These are phyloP conservation scores for Fistulifera pelliculosa DNA, from an alignment of 108 stramenopile genomes.

Conservation along the genomic window DNA sequence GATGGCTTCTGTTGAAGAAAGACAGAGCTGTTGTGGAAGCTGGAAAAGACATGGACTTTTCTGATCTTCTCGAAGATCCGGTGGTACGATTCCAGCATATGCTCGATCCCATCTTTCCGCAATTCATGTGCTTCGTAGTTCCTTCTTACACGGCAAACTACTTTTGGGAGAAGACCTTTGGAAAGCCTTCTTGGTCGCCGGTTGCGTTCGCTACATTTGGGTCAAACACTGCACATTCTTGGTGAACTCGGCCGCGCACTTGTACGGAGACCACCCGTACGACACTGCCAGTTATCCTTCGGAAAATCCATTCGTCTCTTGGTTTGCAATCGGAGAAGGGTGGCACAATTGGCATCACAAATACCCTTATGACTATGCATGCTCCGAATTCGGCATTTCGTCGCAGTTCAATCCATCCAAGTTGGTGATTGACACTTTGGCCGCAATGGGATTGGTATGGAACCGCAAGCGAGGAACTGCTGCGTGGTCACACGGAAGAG, in stretches of 20 bases:
- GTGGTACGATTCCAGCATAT: constrained; percentile 89
- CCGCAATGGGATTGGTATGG: constrained; percentile 83
- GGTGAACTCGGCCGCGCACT: constrained; percentile 98
- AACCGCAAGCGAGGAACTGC: constrained; percentile 87
- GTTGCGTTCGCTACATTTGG: constrained; percentile 81
- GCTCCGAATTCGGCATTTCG: constrained; percentile 91
- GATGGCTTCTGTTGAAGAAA: constrained; percentile 98
- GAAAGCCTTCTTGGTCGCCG: constrained; percentile 96
- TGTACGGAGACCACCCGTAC: constrained; percentile 98
- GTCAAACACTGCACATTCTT: constrained; percentile 97
- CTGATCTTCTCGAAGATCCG: constrained; percentile 88
- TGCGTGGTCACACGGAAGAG: constrained; percentile 84
- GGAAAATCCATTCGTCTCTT: constrained; percentile 94
- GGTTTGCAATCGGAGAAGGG: constrained; percentile 95
- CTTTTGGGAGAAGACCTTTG: constrained; percentile 94
- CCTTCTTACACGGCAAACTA: constrained; percentile 84
- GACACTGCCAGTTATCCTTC: constrained; percentile 90
- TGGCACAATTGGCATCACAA: constrained; percentile 99
- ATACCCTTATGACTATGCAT: constrained; percentile 98
- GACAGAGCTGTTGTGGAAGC: constrained; percentile 90
- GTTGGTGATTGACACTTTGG: constrained; percentile 84
- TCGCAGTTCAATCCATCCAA: constrained; percentile 98
- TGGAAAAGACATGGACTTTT: constrained; percentile 89
- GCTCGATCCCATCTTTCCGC: constrained; percentile 94
- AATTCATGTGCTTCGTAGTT: constrained; percentile 98